Base-by-base conservation (phyloP, 1,139 yeast genomes). In the Lodderomyces pseudojiufengensis region DNA sequence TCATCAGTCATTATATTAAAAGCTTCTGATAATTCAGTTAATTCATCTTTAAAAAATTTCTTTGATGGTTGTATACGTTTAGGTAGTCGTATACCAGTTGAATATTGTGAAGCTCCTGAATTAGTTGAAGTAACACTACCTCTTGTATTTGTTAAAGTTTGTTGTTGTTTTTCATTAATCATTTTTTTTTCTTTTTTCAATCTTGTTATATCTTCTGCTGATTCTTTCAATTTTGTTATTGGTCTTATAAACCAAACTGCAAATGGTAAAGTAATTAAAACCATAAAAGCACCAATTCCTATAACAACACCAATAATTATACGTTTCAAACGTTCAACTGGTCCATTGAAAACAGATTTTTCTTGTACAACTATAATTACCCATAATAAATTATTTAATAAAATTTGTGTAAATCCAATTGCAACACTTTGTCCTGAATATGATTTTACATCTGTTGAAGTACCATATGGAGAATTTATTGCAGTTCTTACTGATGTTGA, bases 1-100 rank as follows among this genome's bases (percentile, higher is more conserved):
- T 87, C 95, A 50, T 82, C 88, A 6, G 95, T 81, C 97, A 90
- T 87, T 27, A 81, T 80, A 54, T 88, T 88, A 58, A 88, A 92
- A 0, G 95, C 92, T 34, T 83, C 92, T 0, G 95, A 81, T 34
- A 90, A 65, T 49, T 87, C 95, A 0, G 92, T 83, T 35, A 90
- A 70, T 58, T 92, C 98, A 63, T 92, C 97, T 35, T 78, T 73
- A 52, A 86, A 79, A 31, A 84, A 57, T 32, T 82, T 68, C 37
- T 76, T 68, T n/a, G 78, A 67, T 21, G 61, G 63, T 1, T 78
- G 76, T 5, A 81, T 80, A 40, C 76, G 63, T 1, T 74, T 65
- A 0, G 81, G 78, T 18, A 67, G 51, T 31, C 68, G 49, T 29
- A 67, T 66, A 5, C 67, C 76, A 5, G 67, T 55, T 5, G 72